Conservation (phyloP, 495 filamentous ascomycete species). For the Venustampulla echinocandica region DNA sequence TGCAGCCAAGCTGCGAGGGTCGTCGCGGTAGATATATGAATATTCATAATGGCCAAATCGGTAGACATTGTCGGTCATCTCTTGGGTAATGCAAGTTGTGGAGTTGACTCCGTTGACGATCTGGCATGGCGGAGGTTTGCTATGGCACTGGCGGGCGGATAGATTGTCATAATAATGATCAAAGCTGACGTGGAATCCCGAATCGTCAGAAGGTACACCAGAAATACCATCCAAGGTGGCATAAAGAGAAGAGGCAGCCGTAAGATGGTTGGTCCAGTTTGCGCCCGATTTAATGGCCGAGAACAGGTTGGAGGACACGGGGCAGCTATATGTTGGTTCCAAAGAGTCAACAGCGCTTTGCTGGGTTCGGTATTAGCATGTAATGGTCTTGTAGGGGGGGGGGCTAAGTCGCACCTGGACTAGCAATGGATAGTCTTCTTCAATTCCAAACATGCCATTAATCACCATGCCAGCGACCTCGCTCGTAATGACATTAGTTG, state of each 20-base stretch:
- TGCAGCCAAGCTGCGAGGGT: constrained; percentile 44
- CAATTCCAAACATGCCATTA: constrained; percentile 45
- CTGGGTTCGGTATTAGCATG: constrained; percentile 3
- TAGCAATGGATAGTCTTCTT: constrained; percentile 33
- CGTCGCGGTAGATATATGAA: constrained; percentile 56
- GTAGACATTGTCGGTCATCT: constrained; percentile 51
- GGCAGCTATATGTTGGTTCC: constrained; percentile 54
- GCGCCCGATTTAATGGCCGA: constrained; percentile 30
- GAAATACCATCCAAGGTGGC: constrained; percentile 47
- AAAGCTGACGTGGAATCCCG: constrained; percentile 51
- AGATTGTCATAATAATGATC: constrained; percentile 74
- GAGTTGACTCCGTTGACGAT: constrained; percentile 31
- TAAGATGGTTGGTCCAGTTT: constrained; percentile 50
- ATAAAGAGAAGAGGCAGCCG: constrained; percentile 41
- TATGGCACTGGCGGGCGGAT: constrained; percentile 57
- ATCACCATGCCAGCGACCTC: constrained; percentile 61
- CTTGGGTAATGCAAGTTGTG: constrained; percentile 46
- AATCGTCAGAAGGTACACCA: constrained; percentile 43
- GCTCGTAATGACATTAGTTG: constrained; percentile 61
- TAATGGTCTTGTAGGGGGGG: neutral
- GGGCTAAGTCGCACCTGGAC: constrained; percentile 28
- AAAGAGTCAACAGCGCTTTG: constrained; percentile 50
- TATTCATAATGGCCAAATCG: constrained; percentile 65
- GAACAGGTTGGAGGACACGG: constrained; percentile 35
- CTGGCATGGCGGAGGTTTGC: constrained; percentile 53